Percentiles rank a stretch among this genome's conserved stretches.
phyloP scores from a whole-genome alignment of 352 stramenopile genomes.

The Globisporangium nodosum region DNA sequence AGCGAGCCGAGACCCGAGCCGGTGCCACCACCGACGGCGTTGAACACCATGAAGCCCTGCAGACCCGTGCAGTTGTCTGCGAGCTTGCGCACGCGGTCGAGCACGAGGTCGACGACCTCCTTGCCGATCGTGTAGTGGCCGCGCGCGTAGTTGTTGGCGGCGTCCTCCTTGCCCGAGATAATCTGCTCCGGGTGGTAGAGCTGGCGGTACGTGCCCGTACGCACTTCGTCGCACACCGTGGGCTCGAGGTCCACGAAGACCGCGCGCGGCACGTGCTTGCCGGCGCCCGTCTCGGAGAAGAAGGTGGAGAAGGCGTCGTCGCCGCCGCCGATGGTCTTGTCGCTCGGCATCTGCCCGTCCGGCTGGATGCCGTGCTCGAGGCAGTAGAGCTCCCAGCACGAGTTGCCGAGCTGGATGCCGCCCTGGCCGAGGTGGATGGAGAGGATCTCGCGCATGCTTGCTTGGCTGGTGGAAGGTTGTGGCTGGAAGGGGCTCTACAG shows the following conservation, averaged over 20 bases:
- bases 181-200: conserved; percentile 99
- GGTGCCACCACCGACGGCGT: conserved; percentile 96
- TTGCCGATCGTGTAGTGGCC: conserved; percentile 93
- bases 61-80: conserved; percentile 97
- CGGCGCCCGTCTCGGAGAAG: conserved; percentile 89
- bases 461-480: not conserved
- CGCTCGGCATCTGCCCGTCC: conserved; percentile 91
- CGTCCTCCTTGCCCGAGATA: conserved; percentile 97
- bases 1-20: conserved; percentile 96
- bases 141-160: conserved; percentile 89
- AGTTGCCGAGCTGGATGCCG: conserved; percentile 84
- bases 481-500: not conserved
- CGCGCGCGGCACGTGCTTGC: conserved; percentile 97
- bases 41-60: conserved; percentile 98
- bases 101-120: conserved; percentile 96
- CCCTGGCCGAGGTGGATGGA: conserved; percentile 85
- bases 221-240: conserved; percentile 97
- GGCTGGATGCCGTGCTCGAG: conserved; percentile 88
- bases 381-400: conserved; percentile 84
- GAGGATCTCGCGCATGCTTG: conserved; percentile 69
- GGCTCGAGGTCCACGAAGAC: conserved; percentile 98
- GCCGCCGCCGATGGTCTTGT: conserved; percentile 90
- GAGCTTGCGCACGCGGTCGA: conserved; percentile 97
- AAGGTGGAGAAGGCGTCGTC: conserved; percentile 98
- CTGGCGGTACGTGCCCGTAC: conserved; percentile 93